A percentile compares a stretch with the other conserved stretches of the same genome.
Conservation (phyloP, 495 filamentous ascomycete genomes). For the Aspergillus homomorphus region DNA sequence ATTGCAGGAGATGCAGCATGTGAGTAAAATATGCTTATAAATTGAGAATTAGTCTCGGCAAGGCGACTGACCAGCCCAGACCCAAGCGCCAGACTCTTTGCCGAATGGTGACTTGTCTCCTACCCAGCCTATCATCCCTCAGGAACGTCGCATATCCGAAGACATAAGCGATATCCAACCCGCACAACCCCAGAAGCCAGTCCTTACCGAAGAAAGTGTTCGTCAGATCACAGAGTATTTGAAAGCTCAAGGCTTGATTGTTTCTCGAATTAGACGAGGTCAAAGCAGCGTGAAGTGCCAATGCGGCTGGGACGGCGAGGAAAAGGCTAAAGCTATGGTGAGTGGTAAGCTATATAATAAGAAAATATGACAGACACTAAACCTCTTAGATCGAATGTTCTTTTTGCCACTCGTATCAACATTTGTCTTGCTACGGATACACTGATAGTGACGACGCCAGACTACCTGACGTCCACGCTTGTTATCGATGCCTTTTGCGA, state of each 20-base stretch:
- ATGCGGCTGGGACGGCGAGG: slow-evolving; percentile 40
- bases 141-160: background rate
- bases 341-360: background rate
- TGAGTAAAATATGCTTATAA: slow-evolving; percentile 7
- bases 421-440: slow-evolving; percentile 49
- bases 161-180: background rate
- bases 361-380: slow-evolving; percentile 6
- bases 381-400: slow-evolving; percentile 38
- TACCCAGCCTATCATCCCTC: slow-evolving; percentile 21
- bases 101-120: slow-evolving; percentile 21
- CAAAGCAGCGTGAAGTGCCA: slow-evolving; percentile 33
- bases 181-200: background rate
- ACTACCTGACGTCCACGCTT: slow-evolving; percentile 40
- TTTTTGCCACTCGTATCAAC: slow-evolving; percentile 48
- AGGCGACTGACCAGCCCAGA: slow-evolving; percentile 12
- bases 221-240: slow-evolving; percentile 14
- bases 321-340: slow-evolving; percentile 42
- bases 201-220: slow-evolving; percentile 12
- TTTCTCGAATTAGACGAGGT: background rate
- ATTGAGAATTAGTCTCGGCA: background rate
- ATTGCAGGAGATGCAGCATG: slow-evolving; percentile 26
- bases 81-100: slow-evolving; percentile 12
- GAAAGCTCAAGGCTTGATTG: background rate
- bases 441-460: slow-evolving; percentile 22
- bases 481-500: slow-evolving; percentile 48